A percentile compares a stretch with the other conserved stretches of the same genome.
These are phyloP conservation scores for Shiraia sp. DNA, from an alignment of 2,329 filamentous ascomycete species.

Conservation along the genomic window DNA sequence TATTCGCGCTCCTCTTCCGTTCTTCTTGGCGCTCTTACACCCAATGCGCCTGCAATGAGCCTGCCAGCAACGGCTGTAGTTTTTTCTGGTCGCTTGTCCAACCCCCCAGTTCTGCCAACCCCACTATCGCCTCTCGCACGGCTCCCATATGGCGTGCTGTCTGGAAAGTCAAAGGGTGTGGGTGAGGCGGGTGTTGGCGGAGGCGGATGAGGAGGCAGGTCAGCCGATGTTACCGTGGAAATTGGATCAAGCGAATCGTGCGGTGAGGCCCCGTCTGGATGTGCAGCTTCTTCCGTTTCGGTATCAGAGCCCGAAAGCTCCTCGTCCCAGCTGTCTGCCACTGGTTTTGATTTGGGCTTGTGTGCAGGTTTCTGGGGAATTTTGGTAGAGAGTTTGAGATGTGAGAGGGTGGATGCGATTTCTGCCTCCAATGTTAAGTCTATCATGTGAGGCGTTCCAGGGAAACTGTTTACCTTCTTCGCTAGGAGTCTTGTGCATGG, in stretches of 20 bases:
- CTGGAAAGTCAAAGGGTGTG: slow-evolving; percentile 38
- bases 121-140: slow-evolving; percentile 24
- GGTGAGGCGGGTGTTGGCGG: slow-evolving; percentile 43
- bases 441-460: neutral
- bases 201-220: slow-evolving; percentile 31
- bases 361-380: slow-evolving; percentile 34
- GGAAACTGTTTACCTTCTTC: slow-evolving; percentile 12
- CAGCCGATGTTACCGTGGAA: slow-evolving; percentile 11
- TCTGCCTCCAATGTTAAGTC: slow-evolving; percentile 25
- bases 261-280: slow-evolving; percentile 19
- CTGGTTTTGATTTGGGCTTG: slow-evolving; percentile 43
- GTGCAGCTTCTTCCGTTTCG: slow-evolving; percentile 31
- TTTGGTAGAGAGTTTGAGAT: slow-evolving; percentile 42
- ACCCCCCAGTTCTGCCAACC: slow-evolving; percentile 15
- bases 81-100: slow-evolving; percentile 73
- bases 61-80: slow-evolving; percentile 88
- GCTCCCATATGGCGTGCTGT: slow-evolving; percentile 22
- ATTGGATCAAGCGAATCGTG: slow-evolving; percentile 22
- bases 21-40: slow-evolving; percentile 75
- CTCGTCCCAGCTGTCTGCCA: slow-evolving; percentile 79
- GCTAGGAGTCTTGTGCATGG: slow-evolving; percentile 22
- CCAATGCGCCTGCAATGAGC: slow-evolving; percentile 87
- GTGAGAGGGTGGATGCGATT: slow-evolving; percentile 42
- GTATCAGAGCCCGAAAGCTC: slow-evolving; percentile 55
- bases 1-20: slow-evolving; percentile 90